Conservation (phyloP, 78 protist genomes). For the Protostelium mycophagum region DNA sequence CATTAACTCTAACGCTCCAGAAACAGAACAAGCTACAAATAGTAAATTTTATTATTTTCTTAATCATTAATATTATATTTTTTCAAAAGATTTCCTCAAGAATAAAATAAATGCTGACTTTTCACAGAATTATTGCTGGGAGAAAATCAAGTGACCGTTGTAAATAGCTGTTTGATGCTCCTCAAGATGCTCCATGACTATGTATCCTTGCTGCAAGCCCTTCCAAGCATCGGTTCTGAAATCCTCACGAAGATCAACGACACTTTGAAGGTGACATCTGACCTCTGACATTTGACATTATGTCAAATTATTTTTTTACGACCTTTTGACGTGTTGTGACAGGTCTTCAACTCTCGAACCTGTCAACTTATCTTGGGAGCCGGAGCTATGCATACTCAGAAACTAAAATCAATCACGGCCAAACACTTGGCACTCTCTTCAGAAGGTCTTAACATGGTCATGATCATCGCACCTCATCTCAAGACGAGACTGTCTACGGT, state of each 20-base stretch:
- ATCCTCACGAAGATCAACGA: conserved; percentile 24
- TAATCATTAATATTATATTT: no score
- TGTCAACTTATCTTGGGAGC: conserved; percentile 47
- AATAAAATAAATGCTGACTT: neutral
- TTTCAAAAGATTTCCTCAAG: neutral
- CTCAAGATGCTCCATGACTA: conserved; percentile 46
- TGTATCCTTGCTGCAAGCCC: conserved; percentile 8
- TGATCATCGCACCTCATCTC: neutral
- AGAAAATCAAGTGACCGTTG: conserved; percentile 32
- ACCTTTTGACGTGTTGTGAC: conserved; percentile 11
- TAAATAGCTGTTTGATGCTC: conserved; percentile 40
- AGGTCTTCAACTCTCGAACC: conserved; percentile 37
- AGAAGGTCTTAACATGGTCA: conserved; percentile 21
- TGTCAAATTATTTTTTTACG: neutral
- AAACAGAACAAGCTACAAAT: neutral
- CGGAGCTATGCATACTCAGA: conserved; percentile 56
- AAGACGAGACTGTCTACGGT: neutral
- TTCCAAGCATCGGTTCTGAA: conserved; percentile 27
- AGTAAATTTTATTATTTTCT: no score
- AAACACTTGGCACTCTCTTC: conserved; percentile 44
- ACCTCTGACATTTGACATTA: neutral
- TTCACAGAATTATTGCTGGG: conserved; percentile 18
- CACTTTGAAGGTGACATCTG: neutral
- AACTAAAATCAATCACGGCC: conserved; percentile 35
- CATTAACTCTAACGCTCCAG: neutral